A percentile compares a stretch with the other conserved stretches of the same genome.
phyloP scores from a whole-genome alignment of 1,139 yeast species.

The Geotrichum bryndzae region DNA sequence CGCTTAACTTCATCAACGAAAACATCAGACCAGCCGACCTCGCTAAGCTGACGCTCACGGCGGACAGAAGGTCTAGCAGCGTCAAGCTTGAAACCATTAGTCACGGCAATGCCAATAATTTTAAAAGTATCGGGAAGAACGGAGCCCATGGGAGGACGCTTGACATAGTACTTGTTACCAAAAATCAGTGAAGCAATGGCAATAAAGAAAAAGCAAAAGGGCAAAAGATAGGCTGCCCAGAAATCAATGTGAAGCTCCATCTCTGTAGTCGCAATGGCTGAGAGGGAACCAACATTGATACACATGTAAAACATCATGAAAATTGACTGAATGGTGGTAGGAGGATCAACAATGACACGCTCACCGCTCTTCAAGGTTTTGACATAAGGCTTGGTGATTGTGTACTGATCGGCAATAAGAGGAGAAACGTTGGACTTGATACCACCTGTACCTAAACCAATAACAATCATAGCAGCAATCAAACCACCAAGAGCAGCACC shows the following conservation, averaged over 20 bases:
- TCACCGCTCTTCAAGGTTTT: slow-evolving; percentile 56
- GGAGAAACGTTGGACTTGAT: slow-evolving; percentile 77
- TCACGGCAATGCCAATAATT: slow-evolving; percentile 43
- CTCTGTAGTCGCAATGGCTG: slow-evolving; percentile 72
- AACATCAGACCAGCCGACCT: slow-evolving; percentile 52
- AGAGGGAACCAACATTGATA: slow-evolving; percentile 73
- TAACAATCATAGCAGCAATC: slow-evolving; percentile 53
- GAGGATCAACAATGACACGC: slow-evolving; percentile 64
- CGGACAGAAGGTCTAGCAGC: slow-evolving; percentile 51
- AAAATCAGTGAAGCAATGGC: slow-evolving; percentile 51
- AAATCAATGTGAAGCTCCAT: slow-evolving; percentile 64
- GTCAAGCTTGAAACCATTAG: slow-evolving; percentile 47
- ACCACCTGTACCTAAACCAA: slow-evolving; percentile 78
- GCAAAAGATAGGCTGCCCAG: slow-evolving; percentile 71
- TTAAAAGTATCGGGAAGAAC: slow-evolving; percentile 53
- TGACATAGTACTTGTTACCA: slow-evolving; percentile 55
- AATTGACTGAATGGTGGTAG: slow-evolving; percentile 65
- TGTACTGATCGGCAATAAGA: slow-evolving; percentile 69
- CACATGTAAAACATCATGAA: slow-evolving; percentile 74
- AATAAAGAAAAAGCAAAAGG: slow-evolving; percentile 56
- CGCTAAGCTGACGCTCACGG: slow-evolving; percentile 35
- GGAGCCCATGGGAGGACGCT: slow-evolving; percentile 58
- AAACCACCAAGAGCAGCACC: slow-evolving; percentile 48
- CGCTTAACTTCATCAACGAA: slow-evolving; percentile 61
- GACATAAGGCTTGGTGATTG: slow-evolving; percentile 53